Conservation (phyloP, 2,329 filamentous ascomycete genomes). For the Colletotrichum sp. region DNA sequence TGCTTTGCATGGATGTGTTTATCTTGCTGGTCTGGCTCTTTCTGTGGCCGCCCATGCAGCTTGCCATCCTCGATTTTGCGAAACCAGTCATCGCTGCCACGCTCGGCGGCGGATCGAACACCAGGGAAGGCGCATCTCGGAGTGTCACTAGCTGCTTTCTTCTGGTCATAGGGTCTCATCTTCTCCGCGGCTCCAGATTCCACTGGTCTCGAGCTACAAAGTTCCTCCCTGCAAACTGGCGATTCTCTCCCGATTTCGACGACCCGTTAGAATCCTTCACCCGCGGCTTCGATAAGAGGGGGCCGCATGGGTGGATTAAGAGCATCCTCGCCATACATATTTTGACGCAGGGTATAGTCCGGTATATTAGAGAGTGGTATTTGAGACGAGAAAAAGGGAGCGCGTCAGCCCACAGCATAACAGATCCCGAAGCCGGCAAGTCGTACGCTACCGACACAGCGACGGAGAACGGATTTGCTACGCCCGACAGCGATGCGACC, state of each 20-base stretch:
- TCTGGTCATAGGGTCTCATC: conserved; percentile 66
- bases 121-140: conserved; percentile 70
- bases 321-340: conserved; percentile 78
- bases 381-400: conserved; percentile 63
- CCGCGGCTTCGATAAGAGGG: conserved; percentile 59
- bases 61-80: conserved; percentile 86
- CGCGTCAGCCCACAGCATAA: conserved; percentile 48
- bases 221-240: conserved; percentile 52
- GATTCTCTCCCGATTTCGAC: conserved; percentile 48
- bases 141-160: conserved; percentile 74
- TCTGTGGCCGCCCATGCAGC: conserved; percentile 85
- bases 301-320: conserved; percentile 68
- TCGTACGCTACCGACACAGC: conserved; percentile 34
- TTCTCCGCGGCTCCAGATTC: conserved; percentile 52
- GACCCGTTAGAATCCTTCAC: conserved; percentile 51
- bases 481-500: conserved; percentile 58
- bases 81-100: conserved; percentile 94
- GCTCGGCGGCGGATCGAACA: conserved; percentile 79
- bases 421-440: conserved; percentile 70
- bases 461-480: conserved; percentile 53
- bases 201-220: conserved; percentile 52
- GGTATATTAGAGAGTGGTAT: conserved; percentile 74
- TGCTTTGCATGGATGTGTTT: conserved; percentile 82
- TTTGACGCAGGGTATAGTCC: conserved; percentile 73
- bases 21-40: conserved; percentile 87